Evolutionary conservation across 495 filamentous ascomycete species (phyloP).

Genomic region (Neurospora discreta): DNA sequence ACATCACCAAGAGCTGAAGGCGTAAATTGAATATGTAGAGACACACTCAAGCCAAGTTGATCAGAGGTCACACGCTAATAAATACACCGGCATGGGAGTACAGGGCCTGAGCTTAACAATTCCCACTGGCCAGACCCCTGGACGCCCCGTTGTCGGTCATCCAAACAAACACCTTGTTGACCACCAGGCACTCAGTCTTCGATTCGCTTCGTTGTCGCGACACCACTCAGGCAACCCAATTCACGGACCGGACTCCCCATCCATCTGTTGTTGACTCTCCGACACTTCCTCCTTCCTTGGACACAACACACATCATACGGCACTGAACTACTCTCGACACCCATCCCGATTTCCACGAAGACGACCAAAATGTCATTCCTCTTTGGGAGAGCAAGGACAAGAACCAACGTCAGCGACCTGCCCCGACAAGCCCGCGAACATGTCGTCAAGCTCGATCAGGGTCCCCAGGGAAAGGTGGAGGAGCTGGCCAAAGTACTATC

Average conservation of each 20-base stretch:
- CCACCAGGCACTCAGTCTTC: background rate
- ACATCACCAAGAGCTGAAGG: too few relatives aligned
- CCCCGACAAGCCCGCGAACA: constrained; percentile 44
- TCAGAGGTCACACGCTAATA: background rate
- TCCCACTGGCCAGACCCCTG: background rate
- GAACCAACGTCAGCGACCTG: constrained; percentile 40
- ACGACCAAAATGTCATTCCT: constrained; percentile 70
- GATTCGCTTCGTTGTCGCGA: background rate
- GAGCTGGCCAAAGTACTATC: constrained; percentile 58
- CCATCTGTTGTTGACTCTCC: background rate
- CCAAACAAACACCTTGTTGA: background rate
- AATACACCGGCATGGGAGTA: background rate
- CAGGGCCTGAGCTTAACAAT: background rate
- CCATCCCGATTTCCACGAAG: background rate
- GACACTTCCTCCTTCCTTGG: background rate
- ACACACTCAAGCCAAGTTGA: background rate
- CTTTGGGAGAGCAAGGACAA: constrained; percentile 60
- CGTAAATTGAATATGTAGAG: background rate
- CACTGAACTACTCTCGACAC: background rate
- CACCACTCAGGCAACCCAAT: background rate
- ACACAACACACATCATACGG: too few relatives aligned
- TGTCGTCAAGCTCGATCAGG: constrained; percentile 39
- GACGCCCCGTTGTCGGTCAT: too few relatives aligned
- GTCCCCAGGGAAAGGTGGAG: constrained; percentile 40
- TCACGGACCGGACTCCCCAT: too few relatives aligned